Base-by-base conservation (phyloP, 169 alveolate genomes). In the Plasmodium cynomolgi region DNA sequence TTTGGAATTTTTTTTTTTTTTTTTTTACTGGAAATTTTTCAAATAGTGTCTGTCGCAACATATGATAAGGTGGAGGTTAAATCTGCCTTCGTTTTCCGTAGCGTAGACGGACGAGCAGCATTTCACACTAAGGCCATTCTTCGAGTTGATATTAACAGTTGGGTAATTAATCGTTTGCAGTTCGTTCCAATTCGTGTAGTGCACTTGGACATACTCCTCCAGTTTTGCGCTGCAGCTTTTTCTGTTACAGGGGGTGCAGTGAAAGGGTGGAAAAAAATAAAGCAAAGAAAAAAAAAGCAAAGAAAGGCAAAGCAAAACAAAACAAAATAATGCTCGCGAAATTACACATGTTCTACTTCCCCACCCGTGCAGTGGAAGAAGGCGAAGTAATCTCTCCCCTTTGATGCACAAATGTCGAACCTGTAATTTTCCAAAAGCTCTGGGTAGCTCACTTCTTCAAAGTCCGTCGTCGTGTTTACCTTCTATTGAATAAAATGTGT, bases 11-110 rank as follows among this genome's bases (percentile, higher is more conserved):
- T 68, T 75, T 58, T 39, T 56, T 39, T 75, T 86, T 75, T 74
- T 41, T 73, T 79, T 26, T 79, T 88, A 88, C 94, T 88, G 88
- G 54, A 88, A 88, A 79, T 88, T 88, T 8, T 88, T 88, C 54
- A 88, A 58, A 88, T 88, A 88, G 50, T 68, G 47, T 88, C 94
- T 88, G 34, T 88, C 94, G 72, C 94, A 80, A 68, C 94, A 88
- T 58, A 88, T 41, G 23, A 88, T 39, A 3, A 88, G 73, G 74
- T 54, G 71, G 29, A 88, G 79, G 33, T 88, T 79, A 79, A 79
- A 79, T 37, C 34, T 88, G 20, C 83, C 83, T 37, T 41, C 91
- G 20, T n/a, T 4, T 11, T 88, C 83, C 34, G 56, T 58, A 15
- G 94, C 94, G 83, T 88, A 88, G 47, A 88, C 94, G 0, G 94